Conservation (phyloP, 106 monocot genomes). For the Iris macrosiphon region DNA sequence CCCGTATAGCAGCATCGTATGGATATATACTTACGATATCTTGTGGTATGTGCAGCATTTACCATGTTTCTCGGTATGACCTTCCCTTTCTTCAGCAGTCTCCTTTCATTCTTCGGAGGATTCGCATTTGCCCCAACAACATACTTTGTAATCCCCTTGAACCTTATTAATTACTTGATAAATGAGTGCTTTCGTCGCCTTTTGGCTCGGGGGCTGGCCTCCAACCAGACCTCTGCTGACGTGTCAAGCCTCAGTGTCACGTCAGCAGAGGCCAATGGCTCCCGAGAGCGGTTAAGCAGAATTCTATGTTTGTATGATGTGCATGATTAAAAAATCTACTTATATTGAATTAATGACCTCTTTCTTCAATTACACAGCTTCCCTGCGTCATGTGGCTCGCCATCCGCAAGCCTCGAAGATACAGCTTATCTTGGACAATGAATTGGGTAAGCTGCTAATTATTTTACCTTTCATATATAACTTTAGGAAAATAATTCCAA, state of each 20-base stretch:
- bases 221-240: no score
- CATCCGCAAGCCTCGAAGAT: constrained; percentile 44
- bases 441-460: constrained; percentile 14
- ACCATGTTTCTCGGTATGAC: constrained; percentile 22
- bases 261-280: no score
- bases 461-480: not conserved
- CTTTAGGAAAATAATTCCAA: not conserved
- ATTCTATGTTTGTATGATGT: no score
- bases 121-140: constrained; percentile 32
- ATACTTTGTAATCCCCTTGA: constrained; percentile 18
- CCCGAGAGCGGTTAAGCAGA: no score
- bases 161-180: no score
- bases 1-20: no score
- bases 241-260: no score
- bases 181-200: no score
- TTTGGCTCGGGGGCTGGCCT: no score
- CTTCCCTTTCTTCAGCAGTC: constrained; percentile 26
- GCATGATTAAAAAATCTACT: no score
- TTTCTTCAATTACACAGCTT: constrained; percentile 31
- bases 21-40: no score
- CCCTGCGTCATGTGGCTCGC: constrained; percentile 68
- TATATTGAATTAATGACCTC: no score
- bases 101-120: constrained; percentile 30
- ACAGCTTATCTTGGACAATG: constrained; percentile 40
- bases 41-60: constrained; percentile 7